Evolutionary conservation across 2,329 filamentous ascomycete species (phyloP).

Genomic region (Aspergillus fructus): DNA sequence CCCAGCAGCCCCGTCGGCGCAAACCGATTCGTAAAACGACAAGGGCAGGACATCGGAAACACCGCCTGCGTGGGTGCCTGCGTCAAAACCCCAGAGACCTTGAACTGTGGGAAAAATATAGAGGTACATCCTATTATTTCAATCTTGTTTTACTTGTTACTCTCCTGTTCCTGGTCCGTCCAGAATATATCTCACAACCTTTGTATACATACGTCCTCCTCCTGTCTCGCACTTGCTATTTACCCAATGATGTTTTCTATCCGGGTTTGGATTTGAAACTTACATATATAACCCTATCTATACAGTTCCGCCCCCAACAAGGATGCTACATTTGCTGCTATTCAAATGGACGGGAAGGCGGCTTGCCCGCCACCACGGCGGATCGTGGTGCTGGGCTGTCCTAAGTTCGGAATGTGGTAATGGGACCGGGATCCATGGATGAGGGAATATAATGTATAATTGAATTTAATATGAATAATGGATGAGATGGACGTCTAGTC

Average conservation of each 20-base stretch:
- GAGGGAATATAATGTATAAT: too few species aligned
- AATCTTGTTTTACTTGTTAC: too few species aligned
- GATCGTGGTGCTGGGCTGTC: too few species aligned
- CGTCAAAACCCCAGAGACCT: neutral
- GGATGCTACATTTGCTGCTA: conserved; percentile 18
- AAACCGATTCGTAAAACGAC: neutral
- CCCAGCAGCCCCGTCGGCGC: conserved; percentile 4
- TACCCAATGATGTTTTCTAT: neutral
- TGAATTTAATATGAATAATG: too few species aligned
- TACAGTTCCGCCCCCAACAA: conserved; percentile 9
- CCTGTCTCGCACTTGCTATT: neutral
- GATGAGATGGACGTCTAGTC: too few species aligned
- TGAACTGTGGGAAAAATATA: neutral
- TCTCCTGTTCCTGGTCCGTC: too few species aligned
- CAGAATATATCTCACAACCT: too few species aligned
- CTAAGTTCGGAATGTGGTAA: too few species aligned
- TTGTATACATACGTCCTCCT: too few species aligned
- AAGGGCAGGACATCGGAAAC: conserved; percentile 14
- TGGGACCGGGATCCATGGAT: too few species aligned
- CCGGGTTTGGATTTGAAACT: neutral
- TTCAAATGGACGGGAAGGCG: conserved; percentile 1
- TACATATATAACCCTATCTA: neutral
- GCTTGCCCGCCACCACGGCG: too few species aligned
- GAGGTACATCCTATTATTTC: neutral
- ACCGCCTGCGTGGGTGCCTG: conserved; percentile 10